phyloP scores from a whole-genome alignment of 1,284 basidiomycete genomes.

The Ganoderma meredithae region DNA sequence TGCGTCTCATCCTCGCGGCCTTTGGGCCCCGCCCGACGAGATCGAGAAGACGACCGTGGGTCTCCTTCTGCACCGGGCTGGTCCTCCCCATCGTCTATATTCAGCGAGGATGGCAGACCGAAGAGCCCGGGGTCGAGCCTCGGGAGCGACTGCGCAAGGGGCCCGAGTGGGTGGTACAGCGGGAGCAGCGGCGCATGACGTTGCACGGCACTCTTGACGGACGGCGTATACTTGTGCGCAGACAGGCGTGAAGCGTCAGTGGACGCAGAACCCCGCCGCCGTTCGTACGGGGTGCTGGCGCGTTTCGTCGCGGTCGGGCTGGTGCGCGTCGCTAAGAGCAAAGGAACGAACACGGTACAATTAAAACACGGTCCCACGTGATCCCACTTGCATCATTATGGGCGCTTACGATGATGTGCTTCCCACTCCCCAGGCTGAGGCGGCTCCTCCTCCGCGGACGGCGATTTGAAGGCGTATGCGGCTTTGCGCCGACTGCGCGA shows the following conservation, averaged over 20 bases:
- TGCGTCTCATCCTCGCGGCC: constrained; percentile 48
- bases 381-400: constrained; percentile 26
- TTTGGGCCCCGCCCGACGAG: constrained; percentile 60
- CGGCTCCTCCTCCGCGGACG: constrained; percentile 18
- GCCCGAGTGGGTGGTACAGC: constrained; percentile 73
- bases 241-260: constrained; percentile 19
- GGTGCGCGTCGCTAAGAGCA: constrained; percentile 9
- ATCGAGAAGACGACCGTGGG: constrained; percentile 54
- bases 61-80: constrained; percentile 46
- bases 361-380: constrained; percentile 27
- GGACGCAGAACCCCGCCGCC: constrained; percentile 20
- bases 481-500: constrained; percentile 25
- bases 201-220: constrained; percentile 21
- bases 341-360: constrained; percentile 20
- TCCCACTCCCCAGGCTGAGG: constrained; percentile 27
- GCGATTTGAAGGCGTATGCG: constrained; percentile 24
- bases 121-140: constrained; percentile 64
- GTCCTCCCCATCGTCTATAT: constrained; percentile 41
- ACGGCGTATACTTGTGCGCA: constrained; percentile 13
- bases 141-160: constrained; percentile 70
- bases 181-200: constrained; percentile 60
- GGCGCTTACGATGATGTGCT: constrained; percentile 26
- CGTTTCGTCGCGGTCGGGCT: constrained; percentile 15
- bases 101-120: constrained; percentile 50
- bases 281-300: constrained; percentile 26